phyloP scores from a whole-genome alignment of 345 rosid genomes.

The Eutrema japonicum region DNA sequence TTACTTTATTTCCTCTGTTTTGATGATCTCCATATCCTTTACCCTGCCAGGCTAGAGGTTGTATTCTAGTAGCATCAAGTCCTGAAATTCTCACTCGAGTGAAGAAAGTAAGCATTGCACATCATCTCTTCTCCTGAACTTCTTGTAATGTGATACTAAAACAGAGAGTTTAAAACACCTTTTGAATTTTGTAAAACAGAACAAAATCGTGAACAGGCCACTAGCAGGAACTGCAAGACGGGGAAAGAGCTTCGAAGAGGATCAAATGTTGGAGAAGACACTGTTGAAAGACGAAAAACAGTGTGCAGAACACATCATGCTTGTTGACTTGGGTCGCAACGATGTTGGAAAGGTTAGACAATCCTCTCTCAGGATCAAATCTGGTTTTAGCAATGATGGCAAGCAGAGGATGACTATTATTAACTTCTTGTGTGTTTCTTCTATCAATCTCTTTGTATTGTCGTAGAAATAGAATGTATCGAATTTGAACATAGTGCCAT shows the following conservation, averaged over 20 bases:
- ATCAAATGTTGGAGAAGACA: constrained; percentile 62
- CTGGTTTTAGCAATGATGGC: not conserved
- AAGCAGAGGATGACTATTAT: not conserved
- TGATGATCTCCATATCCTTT: not conserved
- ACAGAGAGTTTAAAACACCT: not conserved
- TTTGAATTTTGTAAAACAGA: constrained; percentile 45
- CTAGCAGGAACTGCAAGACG: constrained; percentile 90
- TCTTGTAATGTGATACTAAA: not conserved
- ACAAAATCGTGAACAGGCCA: constrained; percentile 71
- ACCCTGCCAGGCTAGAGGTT: constrained; percentile 68
- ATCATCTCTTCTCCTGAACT: not conserved
- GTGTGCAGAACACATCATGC: constrained; percentile 94
- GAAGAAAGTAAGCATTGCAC: constrained; percentile 60
- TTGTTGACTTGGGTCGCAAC: constrained; percentile 90
- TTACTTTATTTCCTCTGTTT: constrained; percentile 24
- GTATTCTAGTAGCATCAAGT: constrained; percentile 83
- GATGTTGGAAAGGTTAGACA: constrained; percentile 84
- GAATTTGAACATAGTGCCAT: not conserved
- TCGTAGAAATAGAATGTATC: not conserved
- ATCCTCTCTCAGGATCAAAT: not conserved
- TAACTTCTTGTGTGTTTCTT: not conserved
- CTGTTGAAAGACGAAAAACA: constrained; percentile 78
- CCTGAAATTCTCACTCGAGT: constrained; percentile 85
- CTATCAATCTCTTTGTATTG: not conserved
- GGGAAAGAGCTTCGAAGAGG: constrained; percentile 78